phyloP scores from a whole-genome alignment of 176 grass and related monocot species.

The Triticum turgidum region DNA sequence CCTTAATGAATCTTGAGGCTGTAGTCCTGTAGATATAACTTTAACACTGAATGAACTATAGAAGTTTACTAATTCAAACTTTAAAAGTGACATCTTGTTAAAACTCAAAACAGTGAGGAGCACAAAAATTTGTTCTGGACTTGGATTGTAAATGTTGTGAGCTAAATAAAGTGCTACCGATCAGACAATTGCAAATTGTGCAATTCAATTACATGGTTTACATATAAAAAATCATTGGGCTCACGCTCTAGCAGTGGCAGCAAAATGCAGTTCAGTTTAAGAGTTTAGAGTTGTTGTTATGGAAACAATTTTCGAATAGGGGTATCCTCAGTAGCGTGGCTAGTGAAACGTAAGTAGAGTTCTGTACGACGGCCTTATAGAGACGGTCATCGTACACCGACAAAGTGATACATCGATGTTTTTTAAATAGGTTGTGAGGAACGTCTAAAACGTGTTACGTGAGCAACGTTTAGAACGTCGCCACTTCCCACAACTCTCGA shows the following conservation, averaged over 20 bases:
- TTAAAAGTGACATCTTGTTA: background rate
- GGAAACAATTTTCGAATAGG: background rate
- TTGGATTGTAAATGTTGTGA: background rate
- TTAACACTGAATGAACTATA: background rate
- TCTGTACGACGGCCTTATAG: background rate
- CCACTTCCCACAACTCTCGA: background rate
- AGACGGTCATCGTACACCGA: background rate
- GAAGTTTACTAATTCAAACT: background rate
- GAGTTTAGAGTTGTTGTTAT: background rate
- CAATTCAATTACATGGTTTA: slow-evolving; percentile 4
- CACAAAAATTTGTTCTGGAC: background rate
- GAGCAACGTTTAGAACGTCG: background rate
- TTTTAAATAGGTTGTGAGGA: background rate
- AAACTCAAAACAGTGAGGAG: background rate
- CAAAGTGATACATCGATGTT: background rate
- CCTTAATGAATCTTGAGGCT: background rate
- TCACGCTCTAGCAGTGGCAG: background rate
- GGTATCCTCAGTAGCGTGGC: background rate
- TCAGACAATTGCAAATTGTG: background rate
- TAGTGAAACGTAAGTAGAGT: background rate
- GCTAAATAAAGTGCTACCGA: background rate
- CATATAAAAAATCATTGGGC: background rate
- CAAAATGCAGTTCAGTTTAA: background rate
- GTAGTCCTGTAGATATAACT: background rate
- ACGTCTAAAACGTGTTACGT: background rate